Conservation (phyloP, 768 basidiomycete genomes). For the Agrocybe praecox region DNA sequence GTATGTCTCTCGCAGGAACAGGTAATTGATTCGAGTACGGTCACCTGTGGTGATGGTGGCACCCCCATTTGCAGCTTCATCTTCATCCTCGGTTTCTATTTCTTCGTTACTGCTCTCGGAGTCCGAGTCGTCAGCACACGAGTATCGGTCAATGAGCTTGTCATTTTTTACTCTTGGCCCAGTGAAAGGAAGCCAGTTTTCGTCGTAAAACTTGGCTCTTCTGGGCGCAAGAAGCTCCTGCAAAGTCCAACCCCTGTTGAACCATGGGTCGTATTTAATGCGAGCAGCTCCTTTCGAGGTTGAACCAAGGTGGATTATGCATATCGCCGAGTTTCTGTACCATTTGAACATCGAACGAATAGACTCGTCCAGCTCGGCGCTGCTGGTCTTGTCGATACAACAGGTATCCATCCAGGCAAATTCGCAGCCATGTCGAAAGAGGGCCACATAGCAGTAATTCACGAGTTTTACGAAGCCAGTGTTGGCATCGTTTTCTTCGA, state of each 20-base stretch:
- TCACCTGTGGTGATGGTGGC: too few relatives aligned
- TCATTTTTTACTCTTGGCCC: too few relatives aligned
- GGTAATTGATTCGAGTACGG: too few relatives aligned
- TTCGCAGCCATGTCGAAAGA: not conserved
- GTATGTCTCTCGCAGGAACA: too few relatives aligned
- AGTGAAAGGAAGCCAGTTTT: constrained; percentile 1
- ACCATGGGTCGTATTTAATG: constrained; percentile 6
- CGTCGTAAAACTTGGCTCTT: constrained; percentile 1
- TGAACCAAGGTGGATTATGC: constrained; percentile 3
- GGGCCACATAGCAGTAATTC: not conserved
- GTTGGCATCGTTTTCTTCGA: not conserved
- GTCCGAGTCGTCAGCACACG: too few relatives aligned
- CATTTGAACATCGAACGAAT: constrained; percentile 14
- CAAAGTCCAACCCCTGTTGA: constrained; percentile 12
- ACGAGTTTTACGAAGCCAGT: not conserved
- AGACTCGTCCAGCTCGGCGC: constrained; percentile 9
- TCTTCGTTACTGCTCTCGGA: too few relatives aligned
- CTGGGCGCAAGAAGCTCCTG: constrained; percentile 10
- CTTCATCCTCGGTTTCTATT: not conserved
- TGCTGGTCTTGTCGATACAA: constrained; percentile 13
- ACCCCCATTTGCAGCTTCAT: too few relatives aligned
- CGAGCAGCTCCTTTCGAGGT: not conserved
- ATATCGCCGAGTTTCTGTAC: constrained; percentile 4
- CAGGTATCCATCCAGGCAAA: constrained; percentile 13
- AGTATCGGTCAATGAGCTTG: too few relatives aligned